Percentiles rank a stretch among this genome's conserved stretches.
Evolutionary conservation across 345 rosid species (phyloP).

Genomic region (Corymbia maculata): DNA sequence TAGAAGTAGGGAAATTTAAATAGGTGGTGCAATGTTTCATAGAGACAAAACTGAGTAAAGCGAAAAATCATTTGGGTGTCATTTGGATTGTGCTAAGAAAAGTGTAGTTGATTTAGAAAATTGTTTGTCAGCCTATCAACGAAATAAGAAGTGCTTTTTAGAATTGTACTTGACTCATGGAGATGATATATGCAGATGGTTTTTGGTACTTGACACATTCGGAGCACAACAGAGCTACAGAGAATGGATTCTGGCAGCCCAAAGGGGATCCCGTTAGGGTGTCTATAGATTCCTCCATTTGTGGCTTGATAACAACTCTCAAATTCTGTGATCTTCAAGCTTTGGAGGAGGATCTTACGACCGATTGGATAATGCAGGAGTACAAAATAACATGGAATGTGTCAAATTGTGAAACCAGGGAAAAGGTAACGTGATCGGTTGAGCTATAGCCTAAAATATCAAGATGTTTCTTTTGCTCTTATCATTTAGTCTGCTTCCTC

Average conservation of each 20-base stretch:
- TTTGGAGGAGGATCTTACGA: neutral
- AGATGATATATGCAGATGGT: neutral
- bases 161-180: neutral
- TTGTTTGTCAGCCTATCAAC: neutral
- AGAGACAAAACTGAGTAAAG: neutral
- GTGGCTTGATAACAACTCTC: constrained; percentile 1
- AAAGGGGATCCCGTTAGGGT: neutral
- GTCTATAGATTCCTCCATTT: neutral
- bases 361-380: constrained; percentile 2
- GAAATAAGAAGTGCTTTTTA: neutral
- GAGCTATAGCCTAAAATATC: neutral
- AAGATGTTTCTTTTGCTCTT: neutral
- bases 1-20: neutral
- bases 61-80: neutral
- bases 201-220: neutral
- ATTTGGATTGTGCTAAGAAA: neutral
- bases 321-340: neutral
- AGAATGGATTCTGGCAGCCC: constrained; percentile 1
- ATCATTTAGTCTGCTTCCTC: neutral
- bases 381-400: neutral
- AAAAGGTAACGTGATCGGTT: neutral
- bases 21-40: neutral
- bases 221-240: neutral
- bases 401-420: neutral
- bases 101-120: neutral